Percentiles rank a stretch among this genome's conserved stretches.
These are phyloP conservation scores for Decorospora gaudefroyi DNA, from an alignment of 2,329 filamentous ascomycete species.

Conservation along the genomic window DNA sequence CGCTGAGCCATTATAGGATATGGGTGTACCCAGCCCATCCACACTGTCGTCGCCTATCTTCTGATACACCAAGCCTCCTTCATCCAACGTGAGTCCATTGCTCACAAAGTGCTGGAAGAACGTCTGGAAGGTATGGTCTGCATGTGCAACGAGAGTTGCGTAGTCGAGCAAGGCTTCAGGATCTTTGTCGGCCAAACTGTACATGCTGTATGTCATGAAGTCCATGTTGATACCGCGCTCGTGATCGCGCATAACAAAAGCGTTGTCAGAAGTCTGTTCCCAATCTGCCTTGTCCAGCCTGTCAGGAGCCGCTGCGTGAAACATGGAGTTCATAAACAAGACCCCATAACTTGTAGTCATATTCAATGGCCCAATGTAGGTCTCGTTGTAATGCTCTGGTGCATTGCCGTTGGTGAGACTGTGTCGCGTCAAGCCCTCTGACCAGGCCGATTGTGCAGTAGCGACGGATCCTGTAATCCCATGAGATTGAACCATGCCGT, in stretches of 20 bases:
- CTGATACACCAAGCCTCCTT: conserved; percentile 34
- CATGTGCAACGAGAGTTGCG: conserved; percentile 9
- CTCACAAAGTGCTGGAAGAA: conserved; percentile 29
- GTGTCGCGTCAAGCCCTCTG: conserved; percentile 9
- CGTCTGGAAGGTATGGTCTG: conserved; percentile 30
- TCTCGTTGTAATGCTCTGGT: not conserved
- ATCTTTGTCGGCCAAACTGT: conserved; percentile 26
- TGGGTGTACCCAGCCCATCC: conserved; percentile 2
- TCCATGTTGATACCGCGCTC: conserved; percentile 35
- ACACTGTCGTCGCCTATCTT: conserved; percentile 23
- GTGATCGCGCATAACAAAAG: conserved; percentile 32
- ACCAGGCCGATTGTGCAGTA: not conserved
- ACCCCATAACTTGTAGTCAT: conserved; percentile 17
- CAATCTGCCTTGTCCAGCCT: not conserved
- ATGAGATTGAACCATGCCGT: conserved; percentile 11
- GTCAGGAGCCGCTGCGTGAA: conserved; percentile 12
- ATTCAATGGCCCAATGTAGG: conserved; percentile 10
- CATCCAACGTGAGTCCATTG: conserved; percentile 11
- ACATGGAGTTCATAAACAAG: conserved; percentile 17
- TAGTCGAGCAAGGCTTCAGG: conserved; percentile 22
- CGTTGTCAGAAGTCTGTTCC: conserved; percentile 21
- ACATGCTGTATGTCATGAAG: conserved; percentile 41
- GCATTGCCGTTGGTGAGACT: not conserved
- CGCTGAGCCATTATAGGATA: conserved; percentile 9
- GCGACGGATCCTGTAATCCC: conserved; percentile 2